Evolutionary conservation across 1,284 basidiomycete genomes (phyloP).

Genomic region (Ustilago xerochloae): DNA sequence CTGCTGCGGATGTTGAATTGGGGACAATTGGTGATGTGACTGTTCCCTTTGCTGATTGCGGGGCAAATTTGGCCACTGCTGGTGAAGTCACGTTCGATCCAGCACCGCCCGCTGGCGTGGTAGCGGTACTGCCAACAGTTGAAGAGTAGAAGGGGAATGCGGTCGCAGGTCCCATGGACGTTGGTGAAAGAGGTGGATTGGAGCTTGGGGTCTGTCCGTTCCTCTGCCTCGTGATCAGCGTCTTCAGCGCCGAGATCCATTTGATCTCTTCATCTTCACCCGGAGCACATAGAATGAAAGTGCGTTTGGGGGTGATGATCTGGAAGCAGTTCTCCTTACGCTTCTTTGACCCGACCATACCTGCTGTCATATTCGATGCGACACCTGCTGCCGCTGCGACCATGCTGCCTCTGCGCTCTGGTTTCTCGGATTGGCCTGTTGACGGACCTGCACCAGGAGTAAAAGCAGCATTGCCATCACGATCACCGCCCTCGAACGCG

Average conservation of each 20-base stretch:
- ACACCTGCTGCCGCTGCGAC: conserved; percentile 48
- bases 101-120: not conserved
- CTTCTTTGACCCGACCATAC: conserved; percentile 49
- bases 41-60: conserved; percentile 1
- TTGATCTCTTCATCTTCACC: conserved; percentile 98
- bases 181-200: conserved; percentile 32
- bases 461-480: conserved; percentile 12
- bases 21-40: conserved; percentile 1
- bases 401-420: conserved; percentile 41
- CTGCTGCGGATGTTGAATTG: not conserved
- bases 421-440: conserved; percentile 15
- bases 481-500: conserved; percentile 16
- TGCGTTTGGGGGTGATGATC: conserved; percentile 92
- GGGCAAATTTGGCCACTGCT: conserved; percentile 4
- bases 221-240: conserved; percentile 75
- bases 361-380: conserved; percentile 44
- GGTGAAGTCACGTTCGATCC: conserved; percentile 16
- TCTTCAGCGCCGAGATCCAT: conserved; percentile 93
- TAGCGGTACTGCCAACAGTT: not conserved
- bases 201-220: conserved; percentile 32
- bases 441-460: conserved; percentile 10
- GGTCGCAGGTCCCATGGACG: conserved; percentile 1
- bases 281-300: conserved; percentile 89
- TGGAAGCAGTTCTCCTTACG: conserved; percentile 81
- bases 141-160: conserved; percentile 30